Conservation (phyloP, 1,139 yeast genomes). For the Geotrichum bryndzae region DNA sequence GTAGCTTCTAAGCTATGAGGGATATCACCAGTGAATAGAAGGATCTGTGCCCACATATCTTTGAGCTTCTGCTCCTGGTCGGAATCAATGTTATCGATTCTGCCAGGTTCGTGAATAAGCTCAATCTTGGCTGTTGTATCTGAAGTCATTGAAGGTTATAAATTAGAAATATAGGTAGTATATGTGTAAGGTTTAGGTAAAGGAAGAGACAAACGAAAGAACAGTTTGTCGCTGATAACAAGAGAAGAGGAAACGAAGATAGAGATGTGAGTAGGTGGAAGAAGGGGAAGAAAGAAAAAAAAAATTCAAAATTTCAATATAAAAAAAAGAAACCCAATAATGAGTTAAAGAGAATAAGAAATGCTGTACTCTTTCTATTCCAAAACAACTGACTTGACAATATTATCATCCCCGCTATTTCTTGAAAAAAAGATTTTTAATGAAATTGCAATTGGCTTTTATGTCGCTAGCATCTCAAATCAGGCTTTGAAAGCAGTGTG, state of each 20-base stretch:
- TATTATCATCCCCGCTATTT: no score
- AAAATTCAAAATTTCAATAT: background rate
- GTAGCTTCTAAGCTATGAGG: conserved; percentile 36
- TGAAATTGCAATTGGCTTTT: background rate
- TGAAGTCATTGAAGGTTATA: background rate
- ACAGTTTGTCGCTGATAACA: background rate
- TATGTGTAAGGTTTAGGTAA: background rate
- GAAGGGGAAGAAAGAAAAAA: background rate
- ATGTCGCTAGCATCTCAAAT: background rate
- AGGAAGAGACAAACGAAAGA: background rate
- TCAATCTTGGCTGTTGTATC: conserved; percentile 1
- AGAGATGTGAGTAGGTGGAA: background rate
- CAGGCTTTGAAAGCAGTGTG: background rate
- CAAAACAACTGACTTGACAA: no score
- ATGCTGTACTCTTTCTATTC: background rate
- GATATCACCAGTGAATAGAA: conserved; percentile 56
- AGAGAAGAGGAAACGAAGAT: background rate
- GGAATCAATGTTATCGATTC: conserved; percentile 52
- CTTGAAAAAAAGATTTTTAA: no score
- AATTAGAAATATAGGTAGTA: background rate
- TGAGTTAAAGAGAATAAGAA: background rate
- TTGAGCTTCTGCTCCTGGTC: conserved; percentile 64
- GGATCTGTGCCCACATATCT: conserved; percentile 66
- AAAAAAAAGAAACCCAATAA: background rate
- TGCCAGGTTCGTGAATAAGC: conserved; percentile 37